phyloP scores from a whole-genome alignment of 495 filamentous ascomycete genomes.

The Hypomontagnella submonticulosa region DNA sequence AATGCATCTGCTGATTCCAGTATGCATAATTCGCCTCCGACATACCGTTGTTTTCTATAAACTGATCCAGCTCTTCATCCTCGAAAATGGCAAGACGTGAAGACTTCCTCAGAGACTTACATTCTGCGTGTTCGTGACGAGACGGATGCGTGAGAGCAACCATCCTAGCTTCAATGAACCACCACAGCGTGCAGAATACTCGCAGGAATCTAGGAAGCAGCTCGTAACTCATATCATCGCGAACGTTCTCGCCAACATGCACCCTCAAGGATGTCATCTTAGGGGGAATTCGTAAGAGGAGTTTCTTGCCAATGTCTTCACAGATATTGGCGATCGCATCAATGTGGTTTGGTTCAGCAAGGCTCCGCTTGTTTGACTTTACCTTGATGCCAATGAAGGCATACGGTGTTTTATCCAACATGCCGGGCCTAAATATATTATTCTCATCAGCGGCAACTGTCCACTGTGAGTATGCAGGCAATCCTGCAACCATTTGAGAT shows the following conservation, averaged over 20 bases:
- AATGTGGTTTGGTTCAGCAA: conserved; percentile 9
- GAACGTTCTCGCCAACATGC: conserved; percentile 9
- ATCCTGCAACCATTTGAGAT: conserved; percentile 8
- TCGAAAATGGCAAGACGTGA: conserved; percentile 2
- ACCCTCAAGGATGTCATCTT: conserved; percentile 19
- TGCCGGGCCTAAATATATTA: background rate
- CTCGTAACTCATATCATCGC: conserved; percentile 6
- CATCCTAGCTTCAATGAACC: conserved; percentile 23
- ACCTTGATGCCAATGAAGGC: conserved; percentile 30
- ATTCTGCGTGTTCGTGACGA: conserved; percentile 2
- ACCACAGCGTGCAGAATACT: conserved; percentile 29
- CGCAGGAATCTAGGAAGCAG: conserved; percentile 2
- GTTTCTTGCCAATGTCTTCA: background rate
- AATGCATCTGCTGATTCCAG: conserved; percentile 6
- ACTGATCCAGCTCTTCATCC: background rate
- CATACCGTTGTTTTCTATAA: background rate
- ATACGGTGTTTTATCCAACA: background rate
- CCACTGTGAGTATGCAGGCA: conserved; percentile 20
- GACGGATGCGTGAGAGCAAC: conserved; percentile 13
- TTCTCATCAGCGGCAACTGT: background rate
- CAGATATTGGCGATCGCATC: conserved; percentile 18
- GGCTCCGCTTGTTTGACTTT: conserved; percentile 28
- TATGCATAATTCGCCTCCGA: background rate
- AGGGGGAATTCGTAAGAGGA: conserved; percentile 21
- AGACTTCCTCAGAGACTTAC: background rate